Evolutionary conservation across 73 alveolate genomes (phyloP), one percentile per base, ranked within the genome.

Genomic region (Blepharisma japonicum): DNA sequence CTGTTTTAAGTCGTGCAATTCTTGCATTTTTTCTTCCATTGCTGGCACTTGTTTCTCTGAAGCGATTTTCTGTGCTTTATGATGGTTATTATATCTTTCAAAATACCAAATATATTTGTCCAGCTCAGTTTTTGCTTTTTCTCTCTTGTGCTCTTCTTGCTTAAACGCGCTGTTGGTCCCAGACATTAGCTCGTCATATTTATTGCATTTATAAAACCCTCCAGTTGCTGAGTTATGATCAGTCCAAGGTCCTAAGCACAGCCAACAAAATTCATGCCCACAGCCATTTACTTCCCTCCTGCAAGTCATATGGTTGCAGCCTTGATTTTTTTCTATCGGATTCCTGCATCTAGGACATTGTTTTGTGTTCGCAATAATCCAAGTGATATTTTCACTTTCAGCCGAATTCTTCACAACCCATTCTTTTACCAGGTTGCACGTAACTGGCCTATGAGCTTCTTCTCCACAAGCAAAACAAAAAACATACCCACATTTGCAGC

Each of bases 81-180:
- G 9, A 45, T 94, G 97, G 77, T 91, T 89, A 55, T 81, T 79
- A 82, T 56, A 95, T 48, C 96, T 68, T 54, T 95, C 96, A 83
- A 76, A 92, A 89, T 84, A 92, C 84, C 87, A 89, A 72, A 93
- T 89, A 81, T 89, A 92, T 83, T 81, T 92, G 82, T 92, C 96
- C 38, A 92, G 77, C 48, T 90, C 98, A 67, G 83, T 82, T 71
- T 85, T 91, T 8, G 95, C 91, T 46, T 82, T 78, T 38, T 80
- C 81, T 81, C 92, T 80, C 85, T 81, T 55, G 55, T 68, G 68
- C 84, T 90, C 97, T 45, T 83, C 87, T 47, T 80, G 71, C 50
- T 81, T 55, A 55, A 86, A 83, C 6, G 81, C 77, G 67, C 78
- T 83, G 51, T 89, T 67, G 21, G 83, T 88, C 76, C 77, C 74